Base-by-base conservation (phyloP, 306 rosid genomes). In the Hippophae rhamnoides region DNA sequence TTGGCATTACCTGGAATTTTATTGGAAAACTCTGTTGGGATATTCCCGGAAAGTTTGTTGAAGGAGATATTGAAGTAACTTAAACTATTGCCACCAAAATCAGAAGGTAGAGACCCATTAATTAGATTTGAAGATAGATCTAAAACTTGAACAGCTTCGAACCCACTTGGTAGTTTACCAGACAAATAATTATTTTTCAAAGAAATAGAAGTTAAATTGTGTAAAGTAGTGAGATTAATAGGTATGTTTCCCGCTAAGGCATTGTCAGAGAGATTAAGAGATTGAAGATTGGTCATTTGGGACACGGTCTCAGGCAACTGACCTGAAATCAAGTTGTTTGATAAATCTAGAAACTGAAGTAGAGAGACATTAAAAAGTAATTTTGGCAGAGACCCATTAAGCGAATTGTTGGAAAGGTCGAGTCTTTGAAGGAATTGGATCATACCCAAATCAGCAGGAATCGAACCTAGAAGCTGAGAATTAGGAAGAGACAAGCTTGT, bases 91-190 rank as follows among this genome's bases (percentile, higher is more conserved):
- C 94, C 95, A 0, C 80, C 88, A 25, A 88, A 88, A 68, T 77
- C 85, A 1, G 43, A 27, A 6, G 86, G 87, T 27, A 93, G 69
- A 53, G 99, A 77, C 5, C 90, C 99, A 49, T 84, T 86, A 13
- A 93, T 27, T 65, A 85, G 72, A 73, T 93, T 93, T 1, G 82
- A 82, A 26, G 99, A 88, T 38, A 93, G 81, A 86, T 93, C 99
- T 57, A 93, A 61, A 63, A 72, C 68, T 59, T 75, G 72, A 27
- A 86, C 62, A 7, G 54, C 18, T 6, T 52, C 52, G 4, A 86
- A 72, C 13, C 78, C 77, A 9, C 68, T 52, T 0, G 94, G 90
- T 23, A 93, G 74, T 41, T 10, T 52, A 7, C 97, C 90, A 0
- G 79, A 76, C 6, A 93, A 47, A 74, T 88, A 86, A 43, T 93